Base-by-base conservation (phyloP, 1,284 basidiomycete genomes). In the Porogramme epimiltina region DNA sequence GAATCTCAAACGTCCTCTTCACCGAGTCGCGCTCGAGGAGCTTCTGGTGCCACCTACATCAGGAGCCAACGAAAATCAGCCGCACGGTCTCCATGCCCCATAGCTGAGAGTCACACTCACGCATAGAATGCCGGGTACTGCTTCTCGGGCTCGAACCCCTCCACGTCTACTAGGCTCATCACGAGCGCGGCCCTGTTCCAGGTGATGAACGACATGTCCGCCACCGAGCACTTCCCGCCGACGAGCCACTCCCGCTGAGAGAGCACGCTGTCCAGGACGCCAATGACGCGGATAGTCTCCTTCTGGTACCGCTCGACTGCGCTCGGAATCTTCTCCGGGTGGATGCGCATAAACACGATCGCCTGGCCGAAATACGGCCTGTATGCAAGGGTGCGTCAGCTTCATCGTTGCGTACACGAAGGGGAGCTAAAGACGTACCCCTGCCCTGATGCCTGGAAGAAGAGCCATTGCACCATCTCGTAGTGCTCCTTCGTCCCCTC, bases 261-360 rank as follows among this genome's bases (percentile, higher is more conserved):
- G 23, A 66, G 58, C 15, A 65, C 63, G 40, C 52, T 51, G 31
- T 72, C 66, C 10, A 70, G 60, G 3, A 72, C 70, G 15, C 61
- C 55, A 41, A 64, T 51, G 3, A 73, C 67, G 25, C 71, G 68
- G 42, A 58, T 43, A 25, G 62, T 62, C 59, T 73, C 70, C 44
- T 67, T 64, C 37, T 61, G 54, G 60, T 70, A 72, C 3, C 70
- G 61, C 52, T 70, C 64, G 42, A 67, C 54, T 33, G 62, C 65
- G 37, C 56, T 61, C 11, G 61, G 66, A 13, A 65, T 18, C 42
- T 66, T 59, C 56, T 67, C 63, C 5, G 57, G 41, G 42, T 62
- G 63, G 47, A 48, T 59, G n/a, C 41, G 47, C 20, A 46, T 44
- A 59, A 71, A 70, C 63, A 65, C 69, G n/a, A 61, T 56, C 11